Percentiles rank a stretch among this genome's conserved stretches.
Evolutionary conservation across 1,139 yeast genomes (phyloP).

Genomic region (Hyphopichia burtonii): DNA sequence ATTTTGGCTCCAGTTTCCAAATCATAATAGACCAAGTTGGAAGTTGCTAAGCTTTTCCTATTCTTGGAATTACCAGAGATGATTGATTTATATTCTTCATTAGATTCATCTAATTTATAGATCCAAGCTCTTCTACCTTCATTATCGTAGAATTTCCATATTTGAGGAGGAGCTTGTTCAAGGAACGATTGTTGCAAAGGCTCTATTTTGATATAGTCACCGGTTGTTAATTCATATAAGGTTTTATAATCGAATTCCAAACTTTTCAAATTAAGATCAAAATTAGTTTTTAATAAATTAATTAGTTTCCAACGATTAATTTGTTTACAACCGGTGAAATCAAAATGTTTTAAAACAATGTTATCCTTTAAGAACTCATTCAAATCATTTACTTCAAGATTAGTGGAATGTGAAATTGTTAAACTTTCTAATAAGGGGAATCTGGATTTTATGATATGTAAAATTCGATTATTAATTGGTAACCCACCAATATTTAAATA

Average conservation of each 20-base stretch:
- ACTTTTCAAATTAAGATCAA: constrained; percentile 24
- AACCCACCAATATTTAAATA: constrained; percentile 75
- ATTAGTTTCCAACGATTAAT: constrained; percentile 25
- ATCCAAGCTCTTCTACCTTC: constrained; percentile 87
- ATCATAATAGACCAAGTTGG: constrained; percentile 55
- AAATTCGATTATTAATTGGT: constrained; percentile 56
- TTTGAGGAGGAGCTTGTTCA: constrained; percentile 28
- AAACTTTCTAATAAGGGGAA: constrained; percentile 60
- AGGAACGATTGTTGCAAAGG: constrained; percentile 27
- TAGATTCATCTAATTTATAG: constrained; percentile 46
- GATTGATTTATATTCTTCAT: constrained; percentile 34
- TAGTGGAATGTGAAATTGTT: constrained; percentile 56
- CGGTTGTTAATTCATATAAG: constrained; percentile 40
- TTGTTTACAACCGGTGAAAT: constrained; percentile 40
- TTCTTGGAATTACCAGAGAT: constrained; percentile 14
- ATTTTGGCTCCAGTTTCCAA: constrained; percentile 66
- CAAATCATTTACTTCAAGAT: constrained; percentile 47
- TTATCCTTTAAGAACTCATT: constrained; percentile 43
- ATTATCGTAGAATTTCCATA: constrained; percentile 56
- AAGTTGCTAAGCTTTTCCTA: constrained; percentile 4
- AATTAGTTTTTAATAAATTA: constrained; percentile 26
- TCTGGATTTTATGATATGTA: constrained; percentile 53
- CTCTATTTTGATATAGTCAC: constrained; percentile 32
- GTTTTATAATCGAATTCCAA: constrained; percentile 43
- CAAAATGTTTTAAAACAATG: constrained; percentile 28